Conservation (phyloP, 2,329 filamentous ascomycete species). For the Alternaria viburni region DNA sequence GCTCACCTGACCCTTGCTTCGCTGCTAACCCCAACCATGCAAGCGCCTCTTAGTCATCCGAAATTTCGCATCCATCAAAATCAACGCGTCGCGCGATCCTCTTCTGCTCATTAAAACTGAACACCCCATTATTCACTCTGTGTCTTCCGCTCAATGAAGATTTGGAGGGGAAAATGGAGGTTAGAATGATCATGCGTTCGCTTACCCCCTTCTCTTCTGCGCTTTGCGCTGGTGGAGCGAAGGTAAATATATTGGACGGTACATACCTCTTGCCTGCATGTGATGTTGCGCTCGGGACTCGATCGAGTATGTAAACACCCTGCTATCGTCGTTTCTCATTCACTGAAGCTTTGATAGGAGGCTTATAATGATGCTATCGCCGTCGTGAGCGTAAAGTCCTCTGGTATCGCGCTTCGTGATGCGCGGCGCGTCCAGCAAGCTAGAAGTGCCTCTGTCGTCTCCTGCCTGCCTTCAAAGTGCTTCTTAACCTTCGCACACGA, state of each 20-base stretch:
- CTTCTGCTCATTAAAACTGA: slow-evolving; percentile 47
- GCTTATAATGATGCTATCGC: background rate
- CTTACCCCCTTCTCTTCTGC: slow-evolving; percentile 65
- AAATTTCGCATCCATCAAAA: slow-evolving; percentile 19
- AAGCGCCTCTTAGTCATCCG: slow-evolving; percentile 37
- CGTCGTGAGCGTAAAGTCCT: background rate
- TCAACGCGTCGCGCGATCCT: slow-evolving; percentile 21
- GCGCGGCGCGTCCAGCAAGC: background rate
- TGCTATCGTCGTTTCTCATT: background rate
- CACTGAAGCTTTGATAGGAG: background rate
- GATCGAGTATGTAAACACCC: background rate
- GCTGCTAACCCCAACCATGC: slow-evolving; percentile 3
- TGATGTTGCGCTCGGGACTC: background rate
- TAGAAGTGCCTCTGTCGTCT: background rate
- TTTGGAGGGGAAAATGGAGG: slow-evolving; percentile 74
- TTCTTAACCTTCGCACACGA: background rate
- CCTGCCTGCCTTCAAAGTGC: background rate
- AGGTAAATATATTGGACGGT: slow-evolving; percentile 56
- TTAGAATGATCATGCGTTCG: slow-evolving; percentile 58
- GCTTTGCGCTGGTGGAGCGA: slow-evolving; percentile 47
- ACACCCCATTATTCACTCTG: slow-evolving; percentile 69
- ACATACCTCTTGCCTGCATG: slow-evolving; percentile 39
- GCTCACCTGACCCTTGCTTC: background rate
- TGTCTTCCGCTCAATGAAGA: slow-evolving; percentile 62
- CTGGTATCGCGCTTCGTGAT: background rate